Evolutionary conservation across 2,329 filamentous ascomycete genomes (phyloP), one percentile per base, ranked within the genome.

Genomic region (Aspergillus sp.): DNA sequence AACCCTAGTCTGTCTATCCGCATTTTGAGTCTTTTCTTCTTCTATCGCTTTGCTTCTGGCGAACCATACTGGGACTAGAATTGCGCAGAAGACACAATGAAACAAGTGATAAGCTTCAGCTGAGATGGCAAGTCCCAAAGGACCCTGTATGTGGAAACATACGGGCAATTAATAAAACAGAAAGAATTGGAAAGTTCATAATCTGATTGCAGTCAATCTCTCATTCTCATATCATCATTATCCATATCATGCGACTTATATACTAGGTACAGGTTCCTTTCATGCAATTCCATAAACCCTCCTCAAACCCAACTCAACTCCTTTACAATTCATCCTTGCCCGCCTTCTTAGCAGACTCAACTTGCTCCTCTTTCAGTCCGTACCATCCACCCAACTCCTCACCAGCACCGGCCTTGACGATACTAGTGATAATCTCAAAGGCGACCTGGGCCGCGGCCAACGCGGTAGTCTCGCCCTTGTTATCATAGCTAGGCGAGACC

Each of bases 401-500:
- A 36, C 57, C 59, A 19, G 66, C 59, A 9, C 69, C 69, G 27
- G 64, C 54, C 59, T 72, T 72, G n/a, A 73, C 71, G 61, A 73
- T 67, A 49, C 69, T 74, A 33, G 84, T 94, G 62, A 95, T 65
- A n/a, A 95, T 77, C 72, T 95, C 90, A 63, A 85, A 95, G 1
- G 81, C 87, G 33, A 94, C 79, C 74, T 95, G 89, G 33, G 88
- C 88, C 2, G 82, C 90, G 11, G 88, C 88, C 51, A 95, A 68
- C 9, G 88, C 86, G 33, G 89, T 95, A 59, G 83, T 84, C 71
- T 95, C 90, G 1, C 83, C 87, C 6, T 72, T 72, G 8, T 85
- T 84, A 72, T 95, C 88, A 61, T 94, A 95, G 9, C 86, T 86
- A 0, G 90, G 90, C 35, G 85, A 82, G 7, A 94, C 88, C 73